phyloP scores from a whole-genome alignment of 1,284 basidiomycete species.

The Butyriboletus appendiculatus region DNA sequence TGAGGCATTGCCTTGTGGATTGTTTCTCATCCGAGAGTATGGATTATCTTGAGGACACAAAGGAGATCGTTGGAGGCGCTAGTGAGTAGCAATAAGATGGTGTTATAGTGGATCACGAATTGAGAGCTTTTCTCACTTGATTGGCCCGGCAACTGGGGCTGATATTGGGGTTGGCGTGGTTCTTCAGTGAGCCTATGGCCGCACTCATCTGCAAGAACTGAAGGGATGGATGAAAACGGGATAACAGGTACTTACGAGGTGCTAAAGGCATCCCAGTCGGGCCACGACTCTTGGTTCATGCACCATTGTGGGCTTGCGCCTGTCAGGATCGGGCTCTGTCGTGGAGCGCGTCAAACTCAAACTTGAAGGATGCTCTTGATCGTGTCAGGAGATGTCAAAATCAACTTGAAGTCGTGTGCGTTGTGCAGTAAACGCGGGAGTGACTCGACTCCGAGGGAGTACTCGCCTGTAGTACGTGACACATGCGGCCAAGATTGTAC shows the following conservation, averaged over 20 bases:
- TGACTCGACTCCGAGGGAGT: no score
- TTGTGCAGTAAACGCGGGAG: background rate
- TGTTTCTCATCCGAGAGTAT: no score
- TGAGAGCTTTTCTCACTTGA: no score
- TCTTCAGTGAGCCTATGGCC: no score
- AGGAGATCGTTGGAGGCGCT: no score
- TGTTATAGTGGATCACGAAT: no score
- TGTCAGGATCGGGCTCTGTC: conserved; percentile 9
- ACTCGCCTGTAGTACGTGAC: background rate
- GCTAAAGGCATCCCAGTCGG: conserved; percentile 37
- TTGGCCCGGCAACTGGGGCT: no score
- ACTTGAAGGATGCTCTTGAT: conserved; percentile 12
- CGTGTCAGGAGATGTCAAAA: conserved; percentile 11
- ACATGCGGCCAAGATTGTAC: background rate
- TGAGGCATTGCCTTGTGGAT: no score
- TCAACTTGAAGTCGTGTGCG: conserved; percentile 3
- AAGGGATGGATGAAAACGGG: background rate
- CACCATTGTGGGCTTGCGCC: conserved; percentile 10
- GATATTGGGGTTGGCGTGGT: no score
- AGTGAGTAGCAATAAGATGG: no score
- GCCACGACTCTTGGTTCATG: conserved; percentile 7
- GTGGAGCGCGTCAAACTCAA: conserved; percentile 12
- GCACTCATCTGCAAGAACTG: no score
- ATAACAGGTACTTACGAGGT: conserved; percentile 20
- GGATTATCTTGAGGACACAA: no score